phyloP scores from a whole-genome alignment of 1,284 basidiomycete genomes.

The Ustilago hordei region DNA sequence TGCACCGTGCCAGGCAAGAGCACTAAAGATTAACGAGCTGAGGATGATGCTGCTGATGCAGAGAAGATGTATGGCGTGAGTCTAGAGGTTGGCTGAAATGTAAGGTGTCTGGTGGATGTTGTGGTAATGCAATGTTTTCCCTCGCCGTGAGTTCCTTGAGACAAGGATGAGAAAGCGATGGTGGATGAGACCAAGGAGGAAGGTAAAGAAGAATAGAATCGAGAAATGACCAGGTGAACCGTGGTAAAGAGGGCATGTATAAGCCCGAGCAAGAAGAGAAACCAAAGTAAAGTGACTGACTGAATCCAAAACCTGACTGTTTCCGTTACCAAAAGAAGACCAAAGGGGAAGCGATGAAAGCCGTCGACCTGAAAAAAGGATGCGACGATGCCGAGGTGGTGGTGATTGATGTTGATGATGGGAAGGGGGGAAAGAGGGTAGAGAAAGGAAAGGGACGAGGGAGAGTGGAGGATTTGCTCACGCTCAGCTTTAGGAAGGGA shows the following conservation, averaged over 20 bases:
- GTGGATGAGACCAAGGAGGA: not conserved
- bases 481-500: not conserved
- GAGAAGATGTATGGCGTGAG: no score
- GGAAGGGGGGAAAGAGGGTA: not conserved
- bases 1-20: no score
- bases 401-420: slow-evolving; percentile 3
- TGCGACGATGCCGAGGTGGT: not conserved
- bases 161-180: not conserved
- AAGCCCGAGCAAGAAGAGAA: slow-evolving; percentile 7
- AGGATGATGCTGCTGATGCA: no score
- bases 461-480: not conserved
- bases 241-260: not conserved
- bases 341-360: not conserved
- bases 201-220: not conserved
- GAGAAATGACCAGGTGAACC: not conserved
- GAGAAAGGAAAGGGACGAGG: not conserved
- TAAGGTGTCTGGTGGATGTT: no score
- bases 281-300: slow-evolving; percentile 4
- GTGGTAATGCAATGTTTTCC: no score
- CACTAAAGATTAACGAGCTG: no score
- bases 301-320: slow-evolving; percentile 2
- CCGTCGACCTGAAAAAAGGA: slow-evolving; percentile 4
- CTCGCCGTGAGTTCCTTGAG: not conserved
- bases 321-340: slow-evolving; percentile 1
- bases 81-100: no score